Evolutionary conservation across 2,329 filamentous ascomycete genomes (phyloP), one percentile per base, ranked within the genome.

Genomic region (Fusarium sp.): DNA sequence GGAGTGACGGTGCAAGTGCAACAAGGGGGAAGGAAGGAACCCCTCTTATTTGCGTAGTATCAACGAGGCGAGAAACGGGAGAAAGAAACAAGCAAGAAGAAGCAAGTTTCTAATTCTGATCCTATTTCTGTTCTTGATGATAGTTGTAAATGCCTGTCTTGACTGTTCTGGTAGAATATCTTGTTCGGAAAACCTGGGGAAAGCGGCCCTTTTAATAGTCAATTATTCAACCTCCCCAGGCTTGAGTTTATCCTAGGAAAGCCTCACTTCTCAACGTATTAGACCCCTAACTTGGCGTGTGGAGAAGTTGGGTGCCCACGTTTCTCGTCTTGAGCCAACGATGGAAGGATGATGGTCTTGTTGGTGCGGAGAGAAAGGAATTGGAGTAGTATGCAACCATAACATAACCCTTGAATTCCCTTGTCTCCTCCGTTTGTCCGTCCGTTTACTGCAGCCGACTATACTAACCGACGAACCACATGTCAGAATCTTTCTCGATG

Each of bases 1-100:
- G 74, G 68, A 76, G 70, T 65, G 70, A 73, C 63, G 72, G 75
- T 77, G 75, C 50, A 77, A 70, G 49, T 52, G 49, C 49, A 52
- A 52, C 49, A 38, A 27, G 10, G 49, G 44, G 56, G 61, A 54
- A 57, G 33, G 49, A 52, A 42, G 42, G 62, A 54, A 54, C 39
- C 41, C 39, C 46, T 53, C 47, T 38, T 52, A 52, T 65, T 69
- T 75, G 70, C 65, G 75, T 76, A 50, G 65, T 55, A 68, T 52
- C 49, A 65, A 74, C 62, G 72, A 64, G 58, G 60, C 57, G 64
- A 62, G 39, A 55, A 49, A 68, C 63, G 65, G 58, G 53, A 68
- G 39, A 69, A 53, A 25, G 27, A 47, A 50, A 38, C 35, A 53
- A 60, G 38, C 44, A 39, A 33, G 38, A 25, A 47, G 41, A 33